Base-by-base conservation (phyloP, 148 eudicot genomes). In the Nepenthes gracilis region DNA sequence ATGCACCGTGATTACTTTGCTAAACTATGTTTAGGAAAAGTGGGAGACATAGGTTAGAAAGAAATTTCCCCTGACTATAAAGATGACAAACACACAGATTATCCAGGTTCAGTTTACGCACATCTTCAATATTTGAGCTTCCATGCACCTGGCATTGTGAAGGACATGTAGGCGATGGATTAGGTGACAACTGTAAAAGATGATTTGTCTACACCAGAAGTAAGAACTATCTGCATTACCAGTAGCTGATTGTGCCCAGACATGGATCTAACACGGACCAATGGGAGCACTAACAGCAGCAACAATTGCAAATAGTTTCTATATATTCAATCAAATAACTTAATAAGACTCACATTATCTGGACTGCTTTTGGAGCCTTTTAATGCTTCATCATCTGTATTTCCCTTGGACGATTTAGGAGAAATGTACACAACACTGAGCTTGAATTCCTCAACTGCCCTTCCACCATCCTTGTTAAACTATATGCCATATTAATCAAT, bases 311-410 rank as follows among this genome's bases (percentile, higher is more conserved):
- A 32, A 4, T 55, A 35, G 33, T 2, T 11, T 35, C 36, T 9
- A 33, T 33, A 8, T 3, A 40, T 40, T 32, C 14, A 52, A 32
- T 6, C 2, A 12, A 11, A 50, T 13, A 13, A 12, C 32, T 12
- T 23, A 58, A 49, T 33, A 54, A 68, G 62, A 78, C 92, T 88
- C 70, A 85, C 96, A 36, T 57, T 63, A 58, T 81, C 75, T 59
- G 55, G 63, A 73, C 79, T 77, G 72, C 57, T 71, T 55, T 75
- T 61, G 53, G 64, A 33, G 70, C 69, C 62, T 59, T 58, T 75
- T 32, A 52, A 51, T 4, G 78, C 64, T 53, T 75, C 79, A 40
- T 73, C 81, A 56, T 80, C 86, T 14, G 71, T 68, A 49, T 2
- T 49, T 49, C 53, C 53, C 53, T 49, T 49, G 53, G 53, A 6